phyloP scores from a whole-genome alignment of 305 asterid species.

The Fraxinus latifolia region DNA sequence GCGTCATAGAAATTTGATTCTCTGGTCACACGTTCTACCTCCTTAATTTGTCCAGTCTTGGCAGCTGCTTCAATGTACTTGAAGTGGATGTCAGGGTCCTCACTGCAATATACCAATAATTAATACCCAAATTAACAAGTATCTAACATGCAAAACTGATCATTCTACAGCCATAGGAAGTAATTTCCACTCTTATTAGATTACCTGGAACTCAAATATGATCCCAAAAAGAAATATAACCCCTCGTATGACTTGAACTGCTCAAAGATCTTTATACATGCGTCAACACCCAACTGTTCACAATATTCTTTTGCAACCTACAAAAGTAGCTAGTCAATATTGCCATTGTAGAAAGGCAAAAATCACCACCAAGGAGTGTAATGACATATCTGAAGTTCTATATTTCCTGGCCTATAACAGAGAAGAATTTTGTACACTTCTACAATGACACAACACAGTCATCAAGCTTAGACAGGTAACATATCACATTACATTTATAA shows the following conservation, averaged over 20 bases:
- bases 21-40: conserved; percentile 98
- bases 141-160: not conserved
- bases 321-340: conserved; percentile 22
- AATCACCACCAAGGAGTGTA: not conserved
- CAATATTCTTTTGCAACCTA: conserved; percentile 98
- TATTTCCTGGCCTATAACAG: not conserved
- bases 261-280: conserved; percentile 90
- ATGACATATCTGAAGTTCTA: conserved; percentile 1
- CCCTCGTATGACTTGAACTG: conserved; percentile 99
- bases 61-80: conserved; percentile 99
- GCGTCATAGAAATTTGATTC: conserved; percentile 95
- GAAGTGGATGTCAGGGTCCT: conserved; percentile 98
- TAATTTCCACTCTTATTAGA: conserved; percentile 14
- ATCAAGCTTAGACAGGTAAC: not conserved
- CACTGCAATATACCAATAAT: conserved; percentile 52
- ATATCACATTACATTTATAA: not conserved
- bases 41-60: conserved; percentile 98
- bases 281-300: conserved; percentile 95
- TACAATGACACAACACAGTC: conserved; percentile 18
- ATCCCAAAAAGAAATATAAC: conserved; percentile 92
- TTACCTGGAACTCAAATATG: conserved; percentile 98
- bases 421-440: not conserved
- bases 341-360: not conserved
- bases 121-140: not conserved
- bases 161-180: conserved; percentile 6